A percentile compares a stretch with the other conserved stretches of the same genome.
These are phyloP conservation scores for Terana coerulea DNA, from an alignment of 768 basidiomycete species.

Conservation along the genomic window DNA sequence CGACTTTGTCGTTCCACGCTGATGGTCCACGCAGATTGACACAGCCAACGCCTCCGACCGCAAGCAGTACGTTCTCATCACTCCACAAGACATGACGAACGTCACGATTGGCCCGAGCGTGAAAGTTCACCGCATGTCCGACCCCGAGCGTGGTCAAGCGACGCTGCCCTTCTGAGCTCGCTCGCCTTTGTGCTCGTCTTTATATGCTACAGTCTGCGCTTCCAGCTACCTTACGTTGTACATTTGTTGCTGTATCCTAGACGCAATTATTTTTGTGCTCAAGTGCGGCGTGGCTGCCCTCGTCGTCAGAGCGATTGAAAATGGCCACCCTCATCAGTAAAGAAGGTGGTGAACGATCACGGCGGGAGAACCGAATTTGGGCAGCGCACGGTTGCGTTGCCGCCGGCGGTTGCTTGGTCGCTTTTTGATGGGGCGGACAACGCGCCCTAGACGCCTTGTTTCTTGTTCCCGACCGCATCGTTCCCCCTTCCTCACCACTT, in stretches of 20 bases:
- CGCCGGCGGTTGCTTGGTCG: too few species aligned
- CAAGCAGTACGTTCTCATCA: conserved; percentile 94
- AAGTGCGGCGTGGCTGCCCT: background rate
- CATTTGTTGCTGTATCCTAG: background rate
- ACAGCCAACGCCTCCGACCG: conserved; percentile 83
- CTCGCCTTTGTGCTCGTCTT: background rate
- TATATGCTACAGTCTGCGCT: background rate
- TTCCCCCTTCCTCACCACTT: background rate
- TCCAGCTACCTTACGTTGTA: background rate
- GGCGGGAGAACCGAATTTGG: background rate
- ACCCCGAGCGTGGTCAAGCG: conserved; percentile 69
- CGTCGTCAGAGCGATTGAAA: background rate
- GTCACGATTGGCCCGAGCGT: conserved; percentile 65
- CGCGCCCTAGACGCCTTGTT: background rate
- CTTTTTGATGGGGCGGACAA: background rate
- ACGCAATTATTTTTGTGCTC: background rate
- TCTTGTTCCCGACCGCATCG: conserved; percentile 1
- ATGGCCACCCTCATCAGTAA: background rate
- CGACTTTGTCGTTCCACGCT: conserved; percentile 1
- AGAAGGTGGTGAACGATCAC: background rate
- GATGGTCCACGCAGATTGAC: conserved; percentile 57
- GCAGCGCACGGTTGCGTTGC: conserved; percentile 10
- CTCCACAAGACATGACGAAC: conserved; percentile 89
- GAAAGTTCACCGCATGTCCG: conserved; percentile 71
- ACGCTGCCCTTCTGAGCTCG: conserved; percentile 30